Conservation (phyloP, 1,284 basidiomycete species). For the Amylostereum areolatum region DNA sequence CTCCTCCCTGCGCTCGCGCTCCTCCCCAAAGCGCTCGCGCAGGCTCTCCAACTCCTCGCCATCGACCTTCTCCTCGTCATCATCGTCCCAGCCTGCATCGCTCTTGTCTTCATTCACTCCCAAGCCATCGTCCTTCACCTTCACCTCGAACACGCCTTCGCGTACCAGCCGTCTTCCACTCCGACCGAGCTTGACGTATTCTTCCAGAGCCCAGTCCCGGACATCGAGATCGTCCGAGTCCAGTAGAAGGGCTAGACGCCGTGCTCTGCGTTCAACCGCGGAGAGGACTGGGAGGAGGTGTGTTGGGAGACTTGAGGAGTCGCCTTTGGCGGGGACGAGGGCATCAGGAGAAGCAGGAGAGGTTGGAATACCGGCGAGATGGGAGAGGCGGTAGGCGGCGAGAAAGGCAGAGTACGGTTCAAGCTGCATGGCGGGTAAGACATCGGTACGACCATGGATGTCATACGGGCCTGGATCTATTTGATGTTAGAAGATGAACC, state of each 20-base stretch:
- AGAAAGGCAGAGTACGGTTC: constrained; percentile 15
- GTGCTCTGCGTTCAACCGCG: constrained; percentile 8
- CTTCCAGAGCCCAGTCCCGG: constrained; percentile 13
- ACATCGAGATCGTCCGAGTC: constrained; percentile 13
- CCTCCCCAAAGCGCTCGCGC: constrained; percentile 7
- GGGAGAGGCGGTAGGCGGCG: constrained; percentile 15
- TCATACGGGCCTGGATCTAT: constrained; percentile 11
- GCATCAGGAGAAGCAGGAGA: not conserved
- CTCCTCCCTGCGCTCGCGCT: constrained; percentile 11
- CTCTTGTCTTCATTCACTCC: too few species aligned
- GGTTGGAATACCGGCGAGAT: constrained; percentile 5
- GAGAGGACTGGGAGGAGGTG: constrained; percentile 12
- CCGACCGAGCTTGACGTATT: constrained; percentile 13
- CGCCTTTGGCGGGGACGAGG: constrained; percentile 1
- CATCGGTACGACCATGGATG: constrained; percentile 14
- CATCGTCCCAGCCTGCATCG: too few species aligned
- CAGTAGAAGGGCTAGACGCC: constrained; percentile 13
- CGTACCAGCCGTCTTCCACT: constrained; percentile 11
- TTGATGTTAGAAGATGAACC: not conserved
- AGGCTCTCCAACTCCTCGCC: constrained; percentile 11
- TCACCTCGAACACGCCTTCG: constrained; percentile 15
- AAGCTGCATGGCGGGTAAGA: constrained; percentile 15
- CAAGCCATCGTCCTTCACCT: constrained; percentile 2
- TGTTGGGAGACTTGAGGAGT: constrained; percentile 4
- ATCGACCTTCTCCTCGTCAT: constrained; percentile 3